phyloP scores from a whole-genome alignment of 805 yeast species.

The Myxozyma melibiosi region DNA sequence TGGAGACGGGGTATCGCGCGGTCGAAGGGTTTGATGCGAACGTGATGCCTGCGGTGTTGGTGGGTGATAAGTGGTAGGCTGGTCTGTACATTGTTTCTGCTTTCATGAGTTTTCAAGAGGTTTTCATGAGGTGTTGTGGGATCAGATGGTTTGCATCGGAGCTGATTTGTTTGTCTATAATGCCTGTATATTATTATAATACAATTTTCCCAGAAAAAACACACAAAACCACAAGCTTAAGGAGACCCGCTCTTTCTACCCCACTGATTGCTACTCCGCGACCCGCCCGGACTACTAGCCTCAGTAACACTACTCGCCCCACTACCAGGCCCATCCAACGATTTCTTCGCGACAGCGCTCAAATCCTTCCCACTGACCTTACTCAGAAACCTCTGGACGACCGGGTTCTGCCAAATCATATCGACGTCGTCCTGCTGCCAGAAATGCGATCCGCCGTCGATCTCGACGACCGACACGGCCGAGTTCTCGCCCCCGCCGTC shows the following conservation, averaged over 20 bases:
- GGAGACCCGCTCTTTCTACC: no score
- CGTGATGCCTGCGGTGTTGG: conserved; percentile 29
- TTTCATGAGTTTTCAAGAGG: neutral
- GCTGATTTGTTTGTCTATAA: no score
- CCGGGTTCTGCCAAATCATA: conserved; percentile 12
- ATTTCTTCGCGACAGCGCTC: no score
- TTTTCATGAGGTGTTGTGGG: no score
- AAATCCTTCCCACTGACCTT: conserved; percentile 4
- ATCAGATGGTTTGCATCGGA: no score
- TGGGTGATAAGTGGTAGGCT: conserved; percentile 29
- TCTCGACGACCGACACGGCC: conserved; percentile 3
- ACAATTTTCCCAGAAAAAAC: no score
- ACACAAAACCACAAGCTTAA: no score
- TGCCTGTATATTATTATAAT: no score
- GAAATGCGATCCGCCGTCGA: conserved; percentile 18
- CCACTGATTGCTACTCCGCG: no score
- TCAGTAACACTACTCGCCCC: conserved; percentile 4
- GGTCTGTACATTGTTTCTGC: neutral
- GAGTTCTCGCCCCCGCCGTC: neutral
- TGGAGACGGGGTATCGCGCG: conserved; percentile 21
- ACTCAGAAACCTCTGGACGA: conserved; percentile 8
- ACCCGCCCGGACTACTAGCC: neutral
- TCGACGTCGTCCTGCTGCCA: conserved; percentile 15
- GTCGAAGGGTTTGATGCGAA: conserved; percentile 19
- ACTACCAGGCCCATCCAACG: conserved; percentile 1